Conservation (phyloP, 257 asterid species). For the Nyctanthes arbortristis region DNA sequence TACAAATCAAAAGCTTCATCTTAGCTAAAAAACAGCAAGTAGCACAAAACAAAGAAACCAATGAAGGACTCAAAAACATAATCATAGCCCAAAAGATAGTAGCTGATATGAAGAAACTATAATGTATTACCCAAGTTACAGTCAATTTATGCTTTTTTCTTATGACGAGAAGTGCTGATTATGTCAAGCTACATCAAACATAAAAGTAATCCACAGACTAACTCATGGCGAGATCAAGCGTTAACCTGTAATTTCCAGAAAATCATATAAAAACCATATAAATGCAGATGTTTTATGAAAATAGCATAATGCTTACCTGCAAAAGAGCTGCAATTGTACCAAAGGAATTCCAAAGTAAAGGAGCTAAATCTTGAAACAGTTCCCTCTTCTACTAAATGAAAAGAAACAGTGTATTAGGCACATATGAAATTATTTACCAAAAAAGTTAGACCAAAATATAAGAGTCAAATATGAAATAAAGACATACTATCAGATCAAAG, state of each 20-base stretch:
- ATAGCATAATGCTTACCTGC: conserved; percentile 56
- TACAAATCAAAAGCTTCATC: neutral
- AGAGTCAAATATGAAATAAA: neutral
- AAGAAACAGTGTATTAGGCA: conserved; percentile 20
- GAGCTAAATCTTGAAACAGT: conserved; percentile 85
- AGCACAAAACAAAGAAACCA: too few relatives aligned
- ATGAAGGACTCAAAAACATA: too few relatives aligned
- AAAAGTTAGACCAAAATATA: neutral
- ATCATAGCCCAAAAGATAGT: neutral
- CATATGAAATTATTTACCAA: neutral
- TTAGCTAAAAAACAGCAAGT: neutral
- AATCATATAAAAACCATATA: conserved; percentile 1
- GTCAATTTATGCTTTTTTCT: too few relatives aligned
- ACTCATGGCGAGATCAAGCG: neutral
- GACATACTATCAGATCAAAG: neutral
- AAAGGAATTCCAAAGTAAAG: conserved; percentile 83
- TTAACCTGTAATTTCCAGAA: neutral
- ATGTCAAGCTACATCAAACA: neutral
- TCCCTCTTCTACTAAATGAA: conserved; percentile 68
- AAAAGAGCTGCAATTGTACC: conserved; percentile 95
- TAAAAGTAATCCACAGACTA: neutral
- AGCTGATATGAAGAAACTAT: neutral
- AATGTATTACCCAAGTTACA: neutral
- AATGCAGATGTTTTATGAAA: neutral
- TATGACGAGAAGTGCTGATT: neutral